A percentile compares a stretch with the other conserved stretches of the same genome.
Conservation (phyloP, 2,329 filamentous ascomycete species). For the Calonectria ilicicola region DNA sequence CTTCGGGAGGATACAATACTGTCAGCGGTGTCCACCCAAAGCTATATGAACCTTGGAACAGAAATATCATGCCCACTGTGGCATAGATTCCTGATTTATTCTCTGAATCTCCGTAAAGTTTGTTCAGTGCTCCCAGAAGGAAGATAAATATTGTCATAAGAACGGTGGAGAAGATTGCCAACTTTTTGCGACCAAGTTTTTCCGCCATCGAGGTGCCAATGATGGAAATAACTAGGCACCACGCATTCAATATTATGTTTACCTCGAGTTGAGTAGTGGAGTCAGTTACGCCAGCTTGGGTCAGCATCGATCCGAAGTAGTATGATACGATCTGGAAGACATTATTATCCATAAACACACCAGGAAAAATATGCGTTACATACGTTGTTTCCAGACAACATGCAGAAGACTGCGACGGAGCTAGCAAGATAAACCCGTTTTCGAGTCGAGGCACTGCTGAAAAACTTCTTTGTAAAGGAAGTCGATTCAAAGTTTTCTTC, state of each 20-base stretch:
- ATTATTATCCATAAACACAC: too few relatives aligned
- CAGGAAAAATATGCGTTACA: too few relatives aligned
- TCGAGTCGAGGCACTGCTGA: slow-evolving; percentile 60
- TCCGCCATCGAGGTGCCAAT: slow-evolving; percentile 57
- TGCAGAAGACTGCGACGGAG: slow-evolving; percentile 61
- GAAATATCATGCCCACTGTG: slow-evolving; percentile 46
- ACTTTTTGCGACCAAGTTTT: slow-evolving; percentile 57
- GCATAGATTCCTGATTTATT: slow-evolving; percentile 54
- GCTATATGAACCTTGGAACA: slow-evolving; percentile 44
- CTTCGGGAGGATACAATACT: slow-evolving; percentile 43
- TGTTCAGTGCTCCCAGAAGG: slow-evolving; percentile 63
- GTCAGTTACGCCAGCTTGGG: slow-evolving; percentile 59
- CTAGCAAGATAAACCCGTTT: slow-evolving; percentile 60
- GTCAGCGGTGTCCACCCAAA: slow-evolving; percentile 45
- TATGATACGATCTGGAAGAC: slow-evolving; percentile 16
- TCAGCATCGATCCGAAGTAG: slow-evolving; percentile 53
- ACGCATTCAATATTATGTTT: slow-evolving; percentile 65
- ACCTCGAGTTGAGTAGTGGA: slow-evolving; percentile 56
- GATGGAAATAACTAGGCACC: slow-evolving; percentile 57
- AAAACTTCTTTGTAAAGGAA: slow-evolving; percentile 49
- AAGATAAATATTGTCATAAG: slow-evolving; percentile 59
- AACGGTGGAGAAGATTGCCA: slow-evolving; percentile 52
- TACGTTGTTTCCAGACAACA: slow-evolving; percentile 47
- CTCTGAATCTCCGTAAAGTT: slow-evolving; percentile 44
- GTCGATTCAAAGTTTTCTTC: slow-evolving; percentile 61